These are phyloP conservation scores for Keithomyces neogunnii DNA, from an alignment of 2,329 filamentous ascomycete species.

Conservation along the genomic window DNA sequence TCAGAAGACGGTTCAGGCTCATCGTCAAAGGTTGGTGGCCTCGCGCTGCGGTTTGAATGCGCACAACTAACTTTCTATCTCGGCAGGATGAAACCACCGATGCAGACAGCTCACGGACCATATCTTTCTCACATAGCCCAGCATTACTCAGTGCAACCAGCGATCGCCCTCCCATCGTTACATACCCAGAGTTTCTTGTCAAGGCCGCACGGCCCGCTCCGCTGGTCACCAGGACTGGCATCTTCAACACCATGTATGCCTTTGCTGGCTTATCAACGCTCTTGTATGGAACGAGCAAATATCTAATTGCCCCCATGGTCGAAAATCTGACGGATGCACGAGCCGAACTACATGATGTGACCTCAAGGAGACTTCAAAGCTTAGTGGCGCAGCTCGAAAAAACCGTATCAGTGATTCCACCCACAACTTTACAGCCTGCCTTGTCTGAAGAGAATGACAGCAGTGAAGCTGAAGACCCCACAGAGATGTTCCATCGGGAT, in stretches of 20 bases:
- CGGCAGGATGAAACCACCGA: background rate
- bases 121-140: conserved; percentile 9
- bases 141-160: conserved; percentile 16
- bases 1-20: conserved; percentile 8
- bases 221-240: conserved; percentile 50
- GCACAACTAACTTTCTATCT: no score
- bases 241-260: conserved; percentile 51
- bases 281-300: conserved; percentile 64
- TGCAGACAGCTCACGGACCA: background rate
- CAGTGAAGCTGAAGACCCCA: conserved; percentile 53
- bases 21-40: conserved; percentile 11
- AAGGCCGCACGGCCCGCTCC: conserved; percentile 48
- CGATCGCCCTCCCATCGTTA: conserved; percentile 54
- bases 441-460: conserved; percentile 20
- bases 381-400: conserved; percentile 44
- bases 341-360: conserved; percentile 40
- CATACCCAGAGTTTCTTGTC: conserved; percentile 61
- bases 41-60: background rate
- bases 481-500: conserved; percentile 75
- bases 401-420: conserved; percentile 54
- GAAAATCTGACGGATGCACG: conserved; percentile 43
- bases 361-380: conserved; percentile 34
- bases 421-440: conserved; percentile 9
- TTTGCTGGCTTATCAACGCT: conserved; percentile 50
- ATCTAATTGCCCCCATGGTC: conserved; percentile 56